These are phyloP conservation scores for Daphne laureola DNA, from an alignment of 441 rosid genomes.

Conservation along the genomic window DNA sequence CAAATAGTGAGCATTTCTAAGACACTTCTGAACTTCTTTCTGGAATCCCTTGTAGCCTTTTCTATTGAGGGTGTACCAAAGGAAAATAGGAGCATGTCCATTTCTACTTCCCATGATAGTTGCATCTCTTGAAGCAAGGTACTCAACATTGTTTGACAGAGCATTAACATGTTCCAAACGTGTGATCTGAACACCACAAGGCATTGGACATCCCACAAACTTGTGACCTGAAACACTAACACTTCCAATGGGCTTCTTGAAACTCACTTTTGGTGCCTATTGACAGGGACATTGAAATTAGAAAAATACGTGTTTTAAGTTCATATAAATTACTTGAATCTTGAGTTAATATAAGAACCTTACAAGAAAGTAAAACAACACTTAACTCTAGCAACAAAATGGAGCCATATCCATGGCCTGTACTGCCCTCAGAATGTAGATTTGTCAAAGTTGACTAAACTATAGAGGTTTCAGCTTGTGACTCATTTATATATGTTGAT, in stretches of 20 bases:
- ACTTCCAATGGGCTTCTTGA: constrained; percentile 90
- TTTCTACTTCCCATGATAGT: constrained; percentile 96
- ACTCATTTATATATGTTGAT: too few relatives aligned
- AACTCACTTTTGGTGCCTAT: constrained; percentile 91
- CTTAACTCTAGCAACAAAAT: too few relatives aligned
- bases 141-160: constrained; percentile 78
- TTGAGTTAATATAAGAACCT: too few relatives aligned
- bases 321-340: too few relatives aligned
- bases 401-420: too few relatives aligned
- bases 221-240: constrained; percentile 91
- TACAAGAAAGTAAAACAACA: too few relatives aligned
- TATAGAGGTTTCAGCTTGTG: too few relatives aligned
- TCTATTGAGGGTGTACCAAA: constrained; percentile 83
- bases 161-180: constrained; percentile 71
- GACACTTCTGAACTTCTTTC: constrained; percentile 90
- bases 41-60: constrained; percentile 90
- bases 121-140: constrained; percentile 91
- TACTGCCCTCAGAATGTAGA: too few relatives aligned
- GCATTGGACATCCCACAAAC: constrained; percentile 96
- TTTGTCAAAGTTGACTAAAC: too few relatives aligned
- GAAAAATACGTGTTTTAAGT: too few relatives aligned
- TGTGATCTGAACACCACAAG: constrained; percentile 89
- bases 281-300: too few relatives aligned
- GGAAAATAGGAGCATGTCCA: constrained; percentile 91
- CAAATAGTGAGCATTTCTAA: constrained; percentile 83